A percentile compares a stretch with the other conserved stretches of the same genome.
Evolutionary conservation across 2,329 filamentous ascomycete species (phyloP).

Genomic region (Arthroderma uncinatum): DNA sequence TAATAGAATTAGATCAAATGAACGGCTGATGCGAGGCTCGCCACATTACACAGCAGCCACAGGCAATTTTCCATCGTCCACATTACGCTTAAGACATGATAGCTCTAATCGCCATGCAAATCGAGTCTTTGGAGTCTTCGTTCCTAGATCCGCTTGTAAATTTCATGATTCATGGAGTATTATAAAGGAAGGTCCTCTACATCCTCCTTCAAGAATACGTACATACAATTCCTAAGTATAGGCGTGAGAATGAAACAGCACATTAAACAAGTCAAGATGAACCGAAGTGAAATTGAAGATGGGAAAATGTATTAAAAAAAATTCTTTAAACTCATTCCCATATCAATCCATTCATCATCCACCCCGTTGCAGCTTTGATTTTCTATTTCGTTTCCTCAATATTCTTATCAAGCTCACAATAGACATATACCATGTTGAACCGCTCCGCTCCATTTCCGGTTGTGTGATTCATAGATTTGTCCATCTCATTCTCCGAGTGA

Average conservation of each 20-base stretch:
- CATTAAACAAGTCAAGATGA: not conserved
- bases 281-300: not conserved
- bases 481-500: not conserved
- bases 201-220: not conserved
- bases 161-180: not conserved
- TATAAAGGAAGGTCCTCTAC: not conserved
- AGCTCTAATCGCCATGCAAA: not conserved
- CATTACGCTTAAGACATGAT: too few species aligned
- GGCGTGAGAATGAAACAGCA: not conserved
- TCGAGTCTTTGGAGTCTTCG: not conserved
- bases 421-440: slow-evolving; percentile 2
- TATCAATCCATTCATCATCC: not conserved
- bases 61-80: too few species aligned
- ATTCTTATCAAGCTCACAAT: not conserved
- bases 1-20: not conserved
- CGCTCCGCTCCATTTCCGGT: not conserved
- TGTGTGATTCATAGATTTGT: not conserved
- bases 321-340: not conserved
- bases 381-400: not conserved
- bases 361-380: slow-evolving; percentile 1
- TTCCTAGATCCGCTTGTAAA: not conserved
- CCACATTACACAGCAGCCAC: too few species aligned
- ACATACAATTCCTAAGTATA: not conserved
- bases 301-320: not conserved
- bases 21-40: not conserved